These are phyloP conservation scores for Solanum lignicaule DNA, from an alignment of 257 asterid species.

Conservation along the genomic window DNA sequence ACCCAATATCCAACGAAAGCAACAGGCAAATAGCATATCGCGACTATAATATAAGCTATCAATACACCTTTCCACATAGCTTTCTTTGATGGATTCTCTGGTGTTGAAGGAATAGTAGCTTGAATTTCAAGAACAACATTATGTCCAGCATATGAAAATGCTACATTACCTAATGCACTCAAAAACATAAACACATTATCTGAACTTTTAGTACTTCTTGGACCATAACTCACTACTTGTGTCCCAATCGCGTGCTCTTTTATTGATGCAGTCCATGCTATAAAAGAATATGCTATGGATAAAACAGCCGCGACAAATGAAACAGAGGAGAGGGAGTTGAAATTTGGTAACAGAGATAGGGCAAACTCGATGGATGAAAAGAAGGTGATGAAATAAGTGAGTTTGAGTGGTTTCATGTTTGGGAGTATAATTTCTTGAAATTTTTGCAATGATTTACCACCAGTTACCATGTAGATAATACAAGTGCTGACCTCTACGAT, in stretches of 20 bases:
- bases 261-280: constrained; percentile 44
- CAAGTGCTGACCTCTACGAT: constrained; percentile 45
- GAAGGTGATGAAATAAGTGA: constrained; percentile 36
- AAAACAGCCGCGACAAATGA: constrained; percentile 55
- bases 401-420: constrained; percentile 11
- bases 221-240: constrained; percentile 25
- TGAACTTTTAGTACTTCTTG: neutral
- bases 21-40: constrained; percentile 51
- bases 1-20: constrained; percentile 37
- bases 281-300: constrained; percentile 44
- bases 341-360: constrained; percentile 48
- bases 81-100: constrained; percentile 46
- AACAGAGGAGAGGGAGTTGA: constrained; percentile 45
- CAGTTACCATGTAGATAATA: constrained; percentile 72
- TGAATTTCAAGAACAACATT: constrained; percentile 66
- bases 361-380: constrained; percentile 35
- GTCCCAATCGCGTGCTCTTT: constrained; percentile 2
- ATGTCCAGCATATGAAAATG: constrained; percentile 68
- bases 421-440: constrained; percentile 26
- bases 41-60: constrained; percentile 41
- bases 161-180: constrained; percentile 53
- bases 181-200: constrained; percentile 31
- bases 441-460: constrained; percentile 53
- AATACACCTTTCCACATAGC: constrained; percentile 74
- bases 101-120: constrained; percentile 62